Evolutionary conservation across 768 basidiomycete species (phyloP).

Genomic region (Pisolithus sp.): DNA sequence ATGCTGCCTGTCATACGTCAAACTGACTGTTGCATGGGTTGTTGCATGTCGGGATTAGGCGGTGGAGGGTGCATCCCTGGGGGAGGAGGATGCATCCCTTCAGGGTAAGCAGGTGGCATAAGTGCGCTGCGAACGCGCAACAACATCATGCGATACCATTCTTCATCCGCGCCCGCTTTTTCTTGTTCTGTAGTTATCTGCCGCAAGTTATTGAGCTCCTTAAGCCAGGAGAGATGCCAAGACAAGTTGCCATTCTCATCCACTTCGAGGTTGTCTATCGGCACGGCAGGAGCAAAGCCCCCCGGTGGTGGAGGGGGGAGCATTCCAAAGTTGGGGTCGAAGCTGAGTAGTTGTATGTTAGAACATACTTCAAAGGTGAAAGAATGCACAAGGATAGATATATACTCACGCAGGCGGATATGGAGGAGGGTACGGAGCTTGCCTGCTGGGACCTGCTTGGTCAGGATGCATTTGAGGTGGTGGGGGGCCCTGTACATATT

Average conservation of each 20-base stretch:
- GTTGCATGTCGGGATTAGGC: conserved; percentile 28
- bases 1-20: background rate
- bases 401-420: conserved; percentile 46
- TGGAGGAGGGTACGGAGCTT: conserved; percentile 54
- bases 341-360: conserved; percentile 36
- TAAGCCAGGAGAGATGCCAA: conserved; percentile 76
- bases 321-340: conserved; percentile 68
- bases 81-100: conserved; percentile 31
- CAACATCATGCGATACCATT: conserved; percentile 85
- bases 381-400: background rate
- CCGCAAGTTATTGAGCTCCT: conserved; percentile 71
- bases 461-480: conserved; percentile 48
- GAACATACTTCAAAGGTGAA: background rate
- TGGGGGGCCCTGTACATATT: conserved; percentile 45
- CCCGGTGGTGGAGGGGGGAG: conserved; percentile 45
- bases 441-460: conserved; percentile 54
- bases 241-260: conserved; percentile 77
- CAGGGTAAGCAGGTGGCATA: conserved; percentile 42
- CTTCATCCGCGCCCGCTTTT: conserved; percentile 71
- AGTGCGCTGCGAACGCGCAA: conserved; percentile 69
- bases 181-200: conserved; percentile 78
- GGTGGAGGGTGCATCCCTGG: conserved; percentile 33
- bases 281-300: conserved; percentile 39
- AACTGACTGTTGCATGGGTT: conserved; percentile 19
- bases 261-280: conserved; percentile 65